Conservation (phyloP, 2,329 filamentous ascomycete species). For the Coniochaeta sp. region DNA sequence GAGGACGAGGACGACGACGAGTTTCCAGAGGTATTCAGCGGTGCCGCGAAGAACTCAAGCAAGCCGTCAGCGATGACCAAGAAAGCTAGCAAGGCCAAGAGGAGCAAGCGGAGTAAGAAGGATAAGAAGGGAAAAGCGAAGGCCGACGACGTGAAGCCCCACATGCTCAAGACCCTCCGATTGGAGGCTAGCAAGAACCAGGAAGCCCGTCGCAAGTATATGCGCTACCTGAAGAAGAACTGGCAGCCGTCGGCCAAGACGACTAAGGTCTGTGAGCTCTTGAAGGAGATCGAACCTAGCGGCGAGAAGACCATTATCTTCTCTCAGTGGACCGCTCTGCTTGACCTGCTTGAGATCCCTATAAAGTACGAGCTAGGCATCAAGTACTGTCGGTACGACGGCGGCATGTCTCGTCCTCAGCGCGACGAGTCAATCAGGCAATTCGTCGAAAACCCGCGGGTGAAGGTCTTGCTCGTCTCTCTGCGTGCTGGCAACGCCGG, state of each 20-base stretch:
- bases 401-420: conserved; percentile 59
- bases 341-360: conserved; percentile 70
- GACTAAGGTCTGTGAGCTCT: conserved; percentile 57
- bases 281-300: conserved; percentile 37
- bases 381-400: conserved; percentile 65
- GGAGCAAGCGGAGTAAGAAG: conserved; percentile 22
- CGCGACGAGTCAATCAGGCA: conserved; percentile 60
- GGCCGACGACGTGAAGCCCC: conserved; percentile 27
- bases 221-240: conserved; percentile 57
- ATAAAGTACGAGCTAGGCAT: conserved; percentile 46
- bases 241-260: conserved; percentile 74
- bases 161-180: conserved; percentile 42
- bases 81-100: conserved; percentile 29
- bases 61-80: conserved; percentile 17
- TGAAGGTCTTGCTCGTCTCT: conserved; percentile 68
- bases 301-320: conserved; percentile 76
- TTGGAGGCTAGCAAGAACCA: conserved; percentile 57
- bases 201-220: conserved; percentile 60
- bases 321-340: conserved; percentile 71
- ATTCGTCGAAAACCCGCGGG: conserved; percentile 51
- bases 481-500: conserved; percentile 79
- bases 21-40: neutral
- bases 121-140: conserved; percentile 37
- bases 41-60: neutral
- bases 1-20: conserved; percentile 21